phyloP scores from a whole-genome alignment of 805 yeast species.

The Tetrapisispora pingtungensis region DNA sequence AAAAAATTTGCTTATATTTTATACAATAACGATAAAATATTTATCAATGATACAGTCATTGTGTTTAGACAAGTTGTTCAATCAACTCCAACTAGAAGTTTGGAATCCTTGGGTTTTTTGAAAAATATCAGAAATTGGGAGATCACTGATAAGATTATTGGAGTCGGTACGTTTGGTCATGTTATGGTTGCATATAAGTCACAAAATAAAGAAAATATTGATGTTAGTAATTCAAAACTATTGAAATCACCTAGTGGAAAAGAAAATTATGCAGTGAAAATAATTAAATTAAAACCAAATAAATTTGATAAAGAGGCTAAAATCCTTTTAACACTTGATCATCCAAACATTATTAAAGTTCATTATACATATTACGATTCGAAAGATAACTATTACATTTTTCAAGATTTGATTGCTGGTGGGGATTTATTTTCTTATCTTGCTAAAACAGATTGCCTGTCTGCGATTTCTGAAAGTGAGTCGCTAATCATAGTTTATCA shows the following conservation, averaged over 20 bases:
- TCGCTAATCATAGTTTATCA: constrained; percentile 45
- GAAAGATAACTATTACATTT: constrained; percentile 32
- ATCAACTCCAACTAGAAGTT: constrained; percentile 6
- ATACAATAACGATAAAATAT: constrained; percentile 32
- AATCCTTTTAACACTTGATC: constrained; percentile 32
- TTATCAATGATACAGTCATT: constrained; percentile 28
- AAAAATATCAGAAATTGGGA: constrained; percentile 32
- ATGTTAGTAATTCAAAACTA: background rate
- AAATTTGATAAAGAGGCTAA: constrained; percentile 35
- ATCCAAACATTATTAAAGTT: constrained; percentile 42
- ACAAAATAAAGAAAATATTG: background rate
- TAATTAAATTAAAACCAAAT: constrained; percentile 28
- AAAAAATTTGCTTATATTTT: constrained; percentile 30
- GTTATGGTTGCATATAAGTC: constrained; percentile 26
- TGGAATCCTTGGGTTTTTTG: constrained; percentile 16
- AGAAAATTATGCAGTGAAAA: constrained; percentile 41
- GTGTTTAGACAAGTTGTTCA: background rate
- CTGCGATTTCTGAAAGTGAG: constrained; percentile 45
- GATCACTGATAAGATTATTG: constrained; percentile 35
- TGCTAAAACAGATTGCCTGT: constrained; percentile 32
- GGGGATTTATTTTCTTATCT: constrained; percentile 52
- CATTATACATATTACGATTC: constrained; percentile 27
- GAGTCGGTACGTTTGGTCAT: constrained; percentile 51
- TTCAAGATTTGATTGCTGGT: constrained; percentile 43
- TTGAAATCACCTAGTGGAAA: background rate